Percentiles rank a stretch among this genome's conserved stretches.
Evolutionary conservation across 306 rosid species (phyloP).

Genomic region (Cicer bijugum): DNA sequence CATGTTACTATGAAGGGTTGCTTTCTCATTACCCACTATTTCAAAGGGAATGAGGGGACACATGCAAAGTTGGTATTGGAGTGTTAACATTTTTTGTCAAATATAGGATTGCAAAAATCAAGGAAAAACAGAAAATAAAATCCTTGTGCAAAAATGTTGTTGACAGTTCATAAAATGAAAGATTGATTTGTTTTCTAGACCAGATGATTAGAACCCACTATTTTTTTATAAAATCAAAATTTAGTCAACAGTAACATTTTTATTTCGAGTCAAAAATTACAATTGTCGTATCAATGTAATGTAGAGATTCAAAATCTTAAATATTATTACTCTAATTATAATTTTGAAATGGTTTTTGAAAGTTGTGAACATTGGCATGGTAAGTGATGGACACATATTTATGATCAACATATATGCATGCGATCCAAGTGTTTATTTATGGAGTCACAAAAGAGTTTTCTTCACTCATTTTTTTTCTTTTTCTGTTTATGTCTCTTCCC

Average conservation of each 20-base stretch:
- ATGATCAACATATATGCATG: slow-evolving; percentile 50
- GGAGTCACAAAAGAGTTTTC: slow-evolving; percentile 42
- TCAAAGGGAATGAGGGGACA: slow-evolving; percentile 38
- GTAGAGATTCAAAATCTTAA: too few species aligned
- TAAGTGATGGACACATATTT: slow-evolving; percentile 35
- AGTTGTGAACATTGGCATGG: too few species aligned
- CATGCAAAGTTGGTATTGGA: slow-evolving; percentile 43
- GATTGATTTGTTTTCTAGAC: slow-evolving; percentile 45
- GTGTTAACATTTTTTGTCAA: slow-evolving; percentile 30
- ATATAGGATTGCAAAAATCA: slow-evolving; percentile 47
- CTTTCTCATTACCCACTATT: slow-evolving; percentile 55
- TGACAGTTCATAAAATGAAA: slow-evolving; percentile 52
- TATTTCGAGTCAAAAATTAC: too few species aligned
- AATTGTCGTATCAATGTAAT: too few species aligned
- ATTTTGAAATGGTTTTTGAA: too few species aligned
- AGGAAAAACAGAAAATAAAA: neutral
- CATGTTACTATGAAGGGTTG: slow-evolving; percentile 53
- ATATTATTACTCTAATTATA: too few species aligned
- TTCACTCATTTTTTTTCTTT: slow-evolving; percentile 57
- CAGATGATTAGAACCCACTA: slow-evolving; percentile 41
- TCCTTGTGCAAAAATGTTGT: slow-evolving; percentile 39
- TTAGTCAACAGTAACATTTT: too few species aligned
- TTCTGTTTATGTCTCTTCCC: slow-evolving; percentile 56
- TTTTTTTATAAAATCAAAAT: neutral
- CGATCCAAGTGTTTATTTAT: slow-evolving; percentile 40